Conservation (phyloP, 306 rosid species). For the Abrus precatorius region DNA sequence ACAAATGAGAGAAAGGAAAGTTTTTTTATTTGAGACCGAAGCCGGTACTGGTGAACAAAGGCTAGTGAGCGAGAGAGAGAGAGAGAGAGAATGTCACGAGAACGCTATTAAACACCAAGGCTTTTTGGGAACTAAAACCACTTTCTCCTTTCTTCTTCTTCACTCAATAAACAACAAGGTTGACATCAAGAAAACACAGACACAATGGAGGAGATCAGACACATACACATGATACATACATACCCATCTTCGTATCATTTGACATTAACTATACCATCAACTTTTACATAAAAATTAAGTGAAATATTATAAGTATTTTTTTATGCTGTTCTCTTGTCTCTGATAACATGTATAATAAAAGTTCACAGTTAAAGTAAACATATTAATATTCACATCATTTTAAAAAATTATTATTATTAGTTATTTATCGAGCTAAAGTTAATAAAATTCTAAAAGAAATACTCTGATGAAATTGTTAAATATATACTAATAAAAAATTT, state of each 20-base stretch:
- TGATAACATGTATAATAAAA: too few species aligned
- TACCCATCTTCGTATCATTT: not conserved
- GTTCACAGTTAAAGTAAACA: too few species aligned
- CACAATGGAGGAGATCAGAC: not conserved
- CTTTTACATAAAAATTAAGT: too few species aligned
- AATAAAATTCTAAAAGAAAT: too few species aligned
- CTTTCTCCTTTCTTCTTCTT: slow-evolving; percentile 50
- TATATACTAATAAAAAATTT: not conserved
- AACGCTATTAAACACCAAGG: slow-evolving; percentile 51
- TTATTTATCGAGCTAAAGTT: too few species aligned
- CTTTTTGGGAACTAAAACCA: slow-evolving; percentile 53
- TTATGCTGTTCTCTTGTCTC: too few species aligned
- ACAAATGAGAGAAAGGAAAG: not conserved
- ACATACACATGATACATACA: not conserved
- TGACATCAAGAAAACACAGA: slow-evolving; percentile 15
- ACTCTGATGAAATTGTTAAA: not conserved
- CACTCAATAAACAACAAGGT: slow-evolving; percentile 37
- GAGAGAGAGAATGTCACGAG: slow-evolving; percentile 63
- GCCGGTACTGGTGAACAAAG: not conserved
- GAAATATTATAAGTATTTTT: too few species aligned
- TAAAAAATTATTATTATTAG: too few species aligned
- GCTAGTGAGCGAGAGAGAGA: slow-evolving; percentile 45
- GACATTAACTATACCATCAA: not conserved
- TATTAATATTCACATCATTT: too few species aligned
- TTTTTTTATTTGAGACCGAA: slow-evolving; percentile 9